A percentile compares a stretch with the other conserved stretches of the same genome.
These are phyloP conservation scores for Scytalidium sp. DNA, from an alignment of 2,329 filamentous ascomycete species.

Conservation along the genomic window DNA sequence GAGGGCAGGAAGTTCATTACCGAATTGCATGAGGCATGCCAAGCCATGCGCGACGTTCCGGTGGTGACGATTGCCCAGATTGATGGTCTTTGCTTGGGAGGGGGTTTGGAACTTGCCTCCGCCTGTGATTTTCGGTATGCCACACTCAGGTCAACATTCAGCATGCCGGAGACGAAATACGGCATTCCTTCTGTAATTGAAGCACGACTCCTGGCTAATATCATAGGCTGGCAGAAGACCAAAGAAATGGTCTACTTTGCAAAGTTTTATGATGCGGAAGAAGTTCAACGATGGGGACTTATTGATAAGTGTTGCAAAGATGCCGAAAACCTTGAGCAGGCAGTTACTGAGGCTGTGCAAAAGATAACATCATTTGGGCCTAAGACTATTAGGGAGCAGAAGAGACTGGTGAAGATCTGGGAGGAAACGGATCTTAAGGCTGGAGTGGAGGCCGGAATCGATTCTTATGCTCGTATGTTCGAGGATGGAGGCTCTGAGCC, in stretches of 20 bases:
- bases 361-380: background rate
- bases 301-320: background rate
- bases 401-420: conserved; percentile 1
- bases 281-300: background rate
- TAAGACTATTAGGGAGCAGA: background rate
- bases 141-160: background rate
- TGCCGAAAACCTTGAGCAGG: background rate
- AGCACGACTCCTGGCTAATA: background rate
- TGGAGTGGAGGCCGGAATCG: background rate
- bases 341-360: background rate
- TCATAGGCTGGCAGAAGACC: conserved; percentile 1
- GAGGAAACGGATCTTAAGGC: background rate
- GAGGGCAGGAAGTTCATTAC: background rate
- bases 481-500: background rate
- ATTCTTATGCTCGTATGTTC: background rate
- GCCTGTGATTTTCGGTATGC: conserved; percentile 1
- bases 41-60: background rate
- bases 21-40: background rate
- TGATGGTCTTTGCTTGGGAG: background rate
- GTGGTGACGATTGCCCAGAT: background rate
- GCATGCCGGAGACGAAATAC: conserved; percentile 2
- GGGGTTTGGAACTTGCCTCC: background rate
- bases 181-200: conserved; percentile 1
- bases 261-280: background rate
- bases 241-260: conserved; percentile 3